A percentile compares a stretch with the other conserved stretches of the same genome.
Evolutionary conservation across 2,329 filamentous ascomycete species (phyloP).

Genomic region (Biscogniauxia marginata): DNA sequence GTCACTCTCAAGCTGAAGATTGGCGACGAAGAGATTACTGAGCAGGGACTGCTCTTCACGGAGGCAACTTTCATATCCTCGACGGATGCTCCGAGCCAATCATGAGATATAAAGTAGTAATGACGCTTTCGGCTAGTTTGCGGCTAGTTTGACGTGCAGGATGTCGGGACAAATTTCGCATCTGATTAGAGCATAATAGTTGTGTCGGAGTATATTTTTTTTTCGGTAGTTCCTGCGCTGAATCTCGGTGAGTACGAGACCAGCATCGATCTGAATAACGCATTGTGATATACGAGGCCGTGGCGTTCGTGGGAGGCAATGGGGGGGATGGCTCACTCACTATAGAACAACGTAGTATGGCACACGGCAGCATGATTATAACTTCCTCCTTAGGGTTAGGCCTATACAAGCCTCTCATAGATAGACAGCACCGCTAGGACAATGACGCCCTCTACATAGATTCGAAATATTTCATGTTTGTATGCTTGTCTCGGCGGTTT

Average conservation of each 20-base stretch:
- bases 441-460: background rate
- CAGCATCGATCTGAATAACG: background rate
- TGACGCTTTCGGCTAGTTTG: background rate
- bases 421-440: background rate
- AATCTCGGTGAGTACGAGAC: background rate
- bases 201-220: background rate
- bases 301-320: background rate
- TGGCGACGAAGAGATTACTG: constrained; percentile 73
- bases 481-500: background rate
- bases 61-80: constrained; percentile 96
- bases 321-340: too few relatives aligned
- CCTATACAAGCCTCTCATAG: background rate
- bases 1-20: constrained; percentile 79
- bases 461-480: background rate
- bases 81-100: constrained; percentile 1
- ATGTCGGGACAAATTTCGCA: background rate
- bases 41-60: constrained; percentile 76
- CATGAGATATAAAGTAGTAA: background rate
- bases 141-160: background rate
- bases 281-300: background rate
- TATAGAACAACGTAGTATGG: background rate
- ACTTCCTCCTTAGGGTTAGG: background rate
- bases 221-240: background rate
- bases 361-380: background rate
- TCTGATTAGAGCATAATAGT: background rate